Percentiles rank a stretch among this genome's conserved stretches.
These are phyloP conservation scores for Sparassis latifolia DNA, from an alignment of 1,284 basidiomycete genomes.

Conservation along the genomic window DNA sequence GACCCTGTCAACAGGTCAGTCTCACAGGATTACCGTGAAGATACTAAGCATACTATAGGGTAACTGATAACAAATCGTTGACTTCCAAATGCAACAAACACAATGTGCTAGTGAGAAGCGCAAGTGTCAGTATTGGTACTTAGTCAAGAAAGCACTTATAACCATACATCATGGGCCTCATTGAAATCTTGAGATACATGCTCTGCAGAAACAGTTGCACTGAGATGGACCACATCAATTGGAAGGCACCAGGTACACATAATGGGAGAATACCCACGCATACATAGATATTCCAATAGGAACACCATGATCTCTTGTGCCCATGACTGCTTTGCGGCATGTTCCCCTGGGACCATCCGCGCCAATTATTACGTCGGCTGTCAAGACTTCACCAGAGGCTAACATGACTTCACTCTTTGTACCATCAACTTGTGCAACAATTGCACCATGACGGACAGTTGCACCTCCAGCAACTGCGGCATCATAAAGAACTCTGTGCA, in stretches of 20 bases:
- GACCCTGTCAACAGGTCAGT: no score
- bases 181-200: neutral
- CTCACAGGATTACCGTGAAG: no score
- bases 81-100: no score
- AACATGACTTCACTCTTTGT: slow-evolving; percentile 19
- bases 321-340: neutral
- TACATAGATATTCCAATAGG: neutral
- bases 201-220: neutral
- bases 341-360: slow-evolving; percentile 20
- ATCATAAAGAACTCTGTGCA: slow-evolving; percentile 19
- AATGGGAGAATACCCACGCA: neutral
- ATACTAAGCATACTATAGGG: no score
- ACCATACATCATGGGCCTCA: neutral
- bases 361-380: slow-evolving; percentile 25
- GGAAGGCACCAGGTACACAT: neutral
- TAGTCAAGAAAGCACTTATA: neutral
- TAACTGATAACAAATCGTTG: no score
- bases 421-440: slow-evolving; percentile 9
- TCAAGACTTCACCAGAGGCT: slow-evolving; percentile 19
- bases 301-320: neutral
- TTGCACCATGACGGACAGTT: slow-evolving; percentile 10
- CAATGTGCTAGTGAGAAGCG: neutral
- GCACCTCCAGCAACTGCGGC: slow-evolving; percentile 18
- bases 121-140: neutral
- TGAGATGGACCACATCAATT: neutral